A percentile compares a stretch with the other conserved stretches of the same genome.
Conservation (phyloP, 306 rosid genomes). For the Prunus dulcis region DNA sequence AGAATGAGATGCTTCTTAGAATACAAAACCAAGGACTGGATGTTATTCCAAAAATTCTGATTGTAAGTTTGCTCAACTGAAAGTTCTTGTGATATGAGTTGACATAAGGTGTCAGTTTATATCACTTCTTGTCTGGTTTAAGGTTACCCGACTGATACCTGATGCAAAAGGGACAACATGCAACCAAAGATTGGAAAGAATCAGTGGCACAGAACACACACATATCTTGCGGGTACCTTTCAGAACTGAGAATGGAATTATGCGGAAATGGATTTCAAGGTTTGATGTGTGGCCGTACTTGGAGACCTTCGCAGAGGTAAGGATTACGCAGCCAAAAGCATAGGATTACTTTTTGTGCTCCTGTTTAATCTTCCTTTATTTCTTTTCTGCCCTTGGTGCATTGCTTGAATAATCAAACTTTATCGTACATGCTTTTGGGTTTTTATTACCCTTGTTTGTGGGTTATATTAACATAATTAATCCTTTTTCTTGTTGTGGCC, state of each 20-base stretch:
- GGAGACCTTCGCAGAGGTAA: constrained; percentile 14
- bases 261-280: constrained; percentile 93
- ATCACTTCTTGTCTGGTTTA: background rate
- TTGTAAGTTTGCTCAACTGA: constrained; percentile 44
- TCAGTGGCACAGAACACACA: constrained; percentile 72
- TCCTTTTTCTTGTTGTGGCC: constrained; percentile 6
- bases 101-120: background rate
- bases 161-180: constrained; percentile 94
- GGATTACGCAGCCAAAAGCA: background rate
- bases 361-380: background rate
- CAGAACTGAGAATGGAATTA: constrained; percentile 67
- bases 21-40: constrained; percentile 77
- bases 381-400: background rate
- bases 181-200: constrained; percentile 89
- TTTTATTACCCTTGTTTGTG: background rate
- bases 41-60: constrained; percentile 74
- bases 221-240: constrained; percentile 94
- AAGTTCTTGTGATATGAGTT: constrained; percentile 10
- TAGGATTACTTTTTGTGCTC: background rate
- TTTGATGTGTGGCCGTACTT: constrained; percentile 57
- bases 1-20: constrained; percentile 83
- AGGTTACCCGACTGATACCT: constrained; percentile 89
- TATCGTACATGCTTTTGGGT: background rate
- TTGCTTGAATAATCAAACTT: background rate
- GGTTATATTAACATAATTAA: background rate